Percentiles rank a stretch among this genome's conserved stretches.
phyloP scores from a whole-genome alignment of 768 basidiomycete species.

The Amyloporia xantha region DNA sequence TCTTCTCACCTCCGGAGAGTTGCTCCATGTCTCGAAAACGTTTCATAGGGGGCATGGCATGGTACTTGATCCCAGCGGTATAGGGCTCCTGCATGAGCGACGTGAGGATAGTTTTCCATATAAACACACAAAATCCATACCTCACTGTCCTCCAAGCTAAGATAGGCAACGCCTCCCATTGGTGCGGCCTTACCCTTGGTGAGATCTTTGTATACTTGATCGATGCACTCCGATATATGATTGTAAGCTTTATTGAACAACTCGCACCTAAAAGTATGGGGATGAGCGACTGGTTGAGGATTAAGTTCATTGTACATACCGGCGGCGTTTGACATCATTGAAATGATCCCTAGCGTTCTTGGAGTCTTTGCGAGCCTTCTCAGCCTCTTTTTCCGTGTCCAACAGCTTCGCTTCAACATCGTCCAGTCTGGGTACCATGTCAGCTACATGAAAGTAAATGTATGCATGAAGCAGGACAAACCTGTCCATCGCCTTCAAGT shows the following conservation, averaged over 20 bases:
- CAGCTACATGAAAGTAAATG: neutral
- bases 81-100: conserved; percentile 61
- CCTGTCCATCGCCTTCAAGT: conserved; percentile 94
- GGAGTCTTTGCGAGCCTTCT: conserved; percentile 85
- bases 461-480: conserved; percentile 26
- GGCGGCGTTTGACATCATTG: conserved; percentile 75
- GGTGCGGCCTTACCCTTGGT: conserved; percentile 93
- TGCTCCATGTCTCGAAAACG: conserved; percentile 99
- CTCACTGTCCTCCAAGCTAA: conserved; percentile 93
- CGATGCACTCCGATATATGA: conserved; percentile 92
- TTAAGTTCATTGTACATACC: conserved; percentile 36
- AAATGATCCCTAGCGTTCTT: conserved; percentile 89
- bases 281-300: neutral
- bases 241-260: conserved; percentile 94
- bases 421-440: conserved; percentile 48
- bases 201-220: conserved; percentile 94
- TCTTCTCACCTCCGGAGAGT: conserved; percentile 96
- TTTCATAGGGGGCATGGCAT: conserved; percentile 99
- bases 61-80: conserved; percentile 89
- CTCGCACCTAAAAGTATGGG: conserved; percentile 44
- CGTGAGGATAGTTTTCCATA: neutral
- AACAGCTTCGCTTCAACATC: conserved; percentile 79
- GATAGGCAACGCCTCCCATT: conserved; percentile 94
- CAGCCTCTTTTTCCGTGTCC: conserved; percentile 89
- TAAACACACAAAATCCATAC: conserved; percentile 35